Base-by-base conservation (phyloP, 805 yeast species). In the Tetrapisispora namnaoensis region DNA sequence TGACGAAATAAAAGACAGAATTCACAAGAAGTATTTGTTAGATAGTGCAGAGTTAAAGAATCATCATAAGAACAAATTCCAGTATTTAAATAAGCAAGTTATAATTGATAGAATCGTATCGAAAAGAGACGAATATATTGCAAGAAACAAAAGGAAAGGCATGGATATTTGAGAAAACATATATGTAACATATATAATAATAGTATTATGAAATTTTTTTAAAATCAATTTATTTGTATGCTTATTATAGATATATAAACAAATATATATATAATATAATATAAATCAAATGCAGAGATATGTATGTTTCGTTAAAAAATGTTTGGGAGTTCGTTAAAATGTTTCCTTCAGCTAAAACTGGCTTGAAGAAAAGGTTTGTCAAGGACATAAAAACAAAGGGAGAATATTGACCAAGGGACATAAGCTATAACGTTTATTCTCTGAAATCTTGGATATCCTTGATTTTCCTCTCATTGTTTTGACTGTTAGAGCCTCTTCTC, bases 101-200 rank as follows among this genome's bases (percentile, higher is more conserved):
- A 88, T 93, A 49, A 85, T 87, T 20, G 70, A 77, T 46, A 75
- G 99, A 24, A 95, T 93, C 6, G 69, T 83, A 58, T 67, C 72
- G 37, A 79, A 86, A 61, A 74, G 83, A 53, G 78, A 75, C 21
- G 75, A 80, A 18, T 93, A 86, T 62, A 88, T 86, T 60, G 91
- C 83, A 57, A 80, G 99, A 61, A 98, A 93, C 68, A 73, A 78
- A 48, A 80, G 81, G 52, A 91, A 93, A 69, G 95, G 95, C 2
- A 81, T 88, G 79, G 21, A 20, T 17, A 14, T 35, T 13, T 44
- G 13, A 44, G 22, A 37, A 22, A 46, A 11, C 32, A 28, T 28
- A 14, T 13, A 7, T 10, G 28, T 24, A 6, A 24, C 8, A 24
- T 24, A 24, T 24, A 24, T 24, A 24, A 24, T 24, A 24, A 24